A percentile compares a stretch with the other conserved stretches of the same genome.
Evolutionary conservation across 768 basidiomycete genomes (phyloP).

Genomic region (Fomitopsis pulvina): DNA sequence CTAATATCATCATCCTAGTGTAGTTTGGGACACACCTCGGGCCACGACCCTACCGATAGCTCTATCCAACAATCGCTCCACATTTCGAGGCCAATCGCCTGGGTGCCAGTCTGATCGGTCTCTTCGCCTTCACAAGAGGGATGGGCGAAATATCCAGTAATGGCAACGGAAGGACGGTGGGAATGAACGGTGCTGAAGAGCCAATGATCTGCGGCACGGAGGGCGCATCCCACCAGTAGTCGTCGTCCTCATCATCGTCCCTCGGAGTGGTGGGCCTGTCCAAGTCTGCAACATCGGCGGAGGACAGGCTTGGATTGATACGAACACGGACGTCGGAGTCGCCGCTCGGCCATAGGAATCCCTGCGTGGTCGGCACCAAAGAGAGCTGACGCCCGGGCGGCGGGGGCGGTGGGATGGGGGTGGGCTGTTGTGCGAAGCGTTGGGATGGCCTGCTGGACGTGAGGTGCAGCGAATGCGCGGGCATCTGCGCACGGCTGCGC

Average conservation of each 20-base stretch:
- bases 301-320: background rate
- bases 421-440: background rate
- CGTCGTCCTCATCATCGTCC: background rate
- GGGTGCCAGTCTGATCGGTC: background rate
- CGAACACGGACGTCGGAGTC: conserved; percentile 13
- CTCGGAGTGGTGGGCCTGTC: background rate
- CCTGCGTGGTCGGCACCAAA: conserved; percentile 13
- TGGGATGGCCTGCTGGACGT: background rate
- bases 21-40: too few species aligned
- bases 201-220: conserved; percentile 12
- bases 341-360: conserved; percentile 7
- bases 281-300: background rate
- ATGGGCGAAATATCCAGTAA: background rate
- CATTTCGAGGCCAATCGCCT: background rate
- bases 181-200: conserved; percentile 14
- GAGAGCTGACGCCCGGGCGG: conserved; percentile 9
- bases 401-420: conserved; percentile 9
- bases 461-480: conserved; percentile 16
- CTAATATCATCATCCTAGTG: too few species aligned
- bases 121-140: background rate
- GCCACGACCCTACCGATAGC: too few species aligned
- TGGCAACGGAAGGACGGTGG: conserved; percentile 16
- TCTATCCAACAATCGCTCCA: too few species aligned
- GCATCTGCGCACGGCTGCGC: conserved; percentile 37
- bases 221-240: background rate